Conservation (phyloP, 2,329 filamentous ascomycete species). For the Epichloe glyceriae region DNA sequence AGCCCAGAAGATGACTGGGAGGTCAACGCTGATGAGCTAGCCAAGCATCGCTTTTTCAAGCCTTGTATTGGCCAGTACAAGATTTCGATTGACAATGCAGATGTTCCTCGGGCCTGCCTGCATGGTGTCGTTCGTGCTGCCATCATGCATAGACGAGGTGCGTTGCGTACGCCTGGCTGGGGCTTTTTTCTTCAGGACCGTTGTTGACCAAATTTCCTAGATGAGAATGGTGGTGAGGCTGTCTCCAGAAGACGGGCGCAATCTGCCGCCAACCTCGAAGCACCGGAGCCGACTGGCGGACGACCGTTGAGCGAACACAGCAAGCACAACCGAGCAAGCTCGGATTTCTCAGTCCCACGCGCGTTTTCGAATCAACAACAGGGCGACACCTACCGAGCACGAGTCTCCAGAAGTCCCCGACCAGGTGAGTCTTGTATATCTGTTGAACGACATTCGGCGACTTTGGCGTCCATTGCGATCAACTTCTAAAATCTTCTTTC, state of each 20-base stretch:
- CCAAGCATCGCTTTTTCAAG: slow-evolving; percentile 49
- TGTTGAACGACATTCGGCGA: not conserved
- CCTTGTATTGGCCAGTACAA: slow-evolving; percentile 61
- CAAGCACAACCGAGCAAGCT: slow-evolving; percentile 58
- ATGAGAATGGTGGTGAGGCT: slow-evolving; percentile 29
- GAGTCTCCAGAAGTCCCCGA: slow-evolving; percentile 21
- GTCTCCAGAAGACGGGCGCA: slow-evolving; percentile 42
- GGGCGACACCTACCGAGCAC: slow-evolving; percentile 20
- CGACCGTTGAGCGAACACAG: slow-evolving; percentile 47
- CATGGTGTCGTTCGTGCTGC: slow-evolving; percentile 62
- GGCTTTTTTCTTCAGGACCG: not conserved
- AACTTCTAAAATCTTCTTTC: not conserved
- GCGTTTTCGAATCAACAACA: slow-evolving; percentile 37
- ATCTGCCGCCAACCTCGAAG: slow-evolving; percentile 49
- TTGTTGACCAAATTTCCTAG: slow-evolving; percentile 9
- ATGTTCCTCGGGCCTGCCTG: slow-evolving; percentile 63
- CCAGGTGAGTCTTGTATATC: slow-evolving; percentile 10
- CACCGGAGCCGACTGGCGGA: slow-evolving; percentile 34
- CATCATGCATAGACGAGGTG: slow-evolving; percentile 55
- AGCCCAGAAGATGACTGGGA: slow-evolving; percentile 55
- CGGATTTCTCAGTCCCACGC: slow-evolving; percentile 50
- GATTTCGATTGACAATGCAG: slow-evolving; percentile 55
- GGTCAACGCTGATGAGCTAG: slow-evolving; percentile 54
- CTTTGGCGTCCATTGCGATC: not conserved
- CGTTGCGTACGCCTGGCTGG: slow-evolving; percentile 17